Conservation (phyloP, 2,329 filamentous ascomycete species). For the Thermothelomyces thermophilus region DNA sequence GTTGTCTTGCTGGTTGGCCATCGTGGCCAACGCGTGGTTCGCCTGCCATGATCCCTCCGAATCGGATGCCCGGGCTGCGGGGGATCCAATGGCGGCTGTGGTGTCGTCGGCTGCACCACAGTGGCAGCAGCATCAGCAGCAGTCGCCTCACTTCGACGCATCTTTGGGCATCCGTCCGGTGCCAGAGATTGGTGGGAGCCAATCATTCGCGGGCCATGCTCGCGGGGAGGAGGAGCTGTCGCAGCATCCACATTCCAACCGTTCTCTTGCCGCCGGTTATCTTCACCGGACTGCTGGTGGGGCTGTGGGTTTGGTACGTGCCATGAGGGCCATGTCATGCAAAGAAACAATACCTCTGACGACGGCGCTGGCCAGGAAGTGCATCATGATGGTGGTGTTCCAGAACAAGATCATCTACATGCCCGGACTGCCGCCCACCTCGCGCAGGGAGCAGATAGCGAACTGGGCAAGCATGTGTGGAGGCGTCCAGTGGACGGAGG, state of each 20-base stretch:
- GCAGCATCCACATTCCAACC: conserved; percentile 32
- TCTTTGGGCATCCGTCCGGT: conserved; percentile 7
- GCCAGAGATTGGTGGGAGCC: not conserved
- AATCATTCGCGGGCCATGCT: not conserved
- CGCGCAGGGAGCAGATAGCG: conserved; percentile 58
- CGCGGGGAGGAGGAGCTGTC: not conserved
- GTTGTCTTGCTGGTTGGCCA: conserved; percentile 12
- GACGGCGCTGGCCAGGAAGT: conserved; percentile 39
- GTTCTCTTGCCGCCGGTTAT: conserved; percentile 58
- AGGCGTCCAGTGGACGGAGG: conserved; percentile 61
- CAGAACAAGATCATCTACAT: conserved; percentile 82
- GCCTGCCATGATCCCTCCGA: conserved; percentile 4
- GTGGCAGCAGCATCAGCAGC: conserved; percentile 6
- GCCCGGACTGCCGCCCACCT: conserved; percentile 65
- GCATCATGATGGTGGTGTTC: conserved; percentile 67
- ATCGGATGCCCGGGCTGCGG: not conserved
- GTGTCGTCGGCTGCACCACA: conserved; percentile 7
- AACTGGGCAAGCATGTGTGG: conserved; percentile 55
- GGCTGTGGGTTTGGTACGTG: conserved; percentile 49
- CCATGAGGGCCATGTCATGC: no score
- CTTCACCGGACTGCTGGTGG: conserved; percentile 58
- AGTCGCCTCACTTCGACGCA: conserved; percentile 7
- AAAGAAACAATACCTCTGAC: not conserved
- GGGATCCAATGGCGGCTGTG: conserved; percentile 7
- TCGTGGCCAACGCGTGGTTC: conserved; percentile 4